Evolutionary conservation across 2,329 filamentous ascomycete species (phyloP), one percentile per base, ranked within the genome.

Genomic region (Penicillium sp.): DNA sequence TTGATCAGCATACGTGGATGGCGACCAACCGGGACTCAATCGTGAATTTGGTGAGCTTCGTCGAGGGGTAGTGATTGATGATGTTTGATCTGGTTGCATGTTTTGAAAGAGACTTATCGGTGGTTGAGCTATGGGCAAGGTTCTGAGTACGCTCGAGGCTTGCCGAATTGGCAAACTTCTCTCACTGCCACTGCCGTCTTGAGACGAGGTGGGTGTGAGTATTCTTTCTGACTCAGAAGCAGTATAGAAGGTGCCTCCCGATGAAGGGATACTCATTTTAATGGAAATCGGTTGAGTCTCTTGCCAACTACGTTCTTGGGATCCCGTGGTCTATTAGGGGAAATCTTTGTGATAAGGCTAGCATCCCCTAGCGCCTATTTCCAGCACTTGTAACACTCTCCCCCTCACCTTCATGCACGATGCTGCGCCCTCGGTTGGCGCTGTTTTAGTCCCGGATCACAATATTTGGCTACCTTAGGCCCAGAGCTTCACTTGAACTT

Each of bases 1-100:
- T 36, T 50, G 50, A 25, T 54, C 25, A 19, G 50, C 46, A 50
- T 57, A 57, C 16, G 46, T 57, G 14, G 41, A 46, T 43, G 16
- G 22, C 28, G 41, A 46, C 11, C 22, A 42, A 53, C 26, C 26
- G 8, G 50, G 50, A 46, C 40, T 46, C 35, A 46, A 33, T 28
- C 6, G 40, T 31, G 49, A 51, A 14, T 10, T 48, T 48, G 17
- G 30, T 17, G 30, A 33, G n/a, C n/a, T 35, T n/a, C 28, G 43
- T 45, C 11, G 17, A 16, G 43, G 26, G n/a, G 43, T 45, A 45
- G 28, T 33, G 10, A 14, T 22, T 10, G 28, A 16, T 35, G 17
- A 33, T 45, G 30, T 22, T 45, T 33, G n/a, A 45, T 31, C 28
- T 14, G 10, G 43, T 33, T 22, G 30, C 9, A 33, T 5, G n/a